Evolutionary conservation across 768 basidiomycete genomes (phyloP).

Genomic region (Suillus decipiens): DNA sequence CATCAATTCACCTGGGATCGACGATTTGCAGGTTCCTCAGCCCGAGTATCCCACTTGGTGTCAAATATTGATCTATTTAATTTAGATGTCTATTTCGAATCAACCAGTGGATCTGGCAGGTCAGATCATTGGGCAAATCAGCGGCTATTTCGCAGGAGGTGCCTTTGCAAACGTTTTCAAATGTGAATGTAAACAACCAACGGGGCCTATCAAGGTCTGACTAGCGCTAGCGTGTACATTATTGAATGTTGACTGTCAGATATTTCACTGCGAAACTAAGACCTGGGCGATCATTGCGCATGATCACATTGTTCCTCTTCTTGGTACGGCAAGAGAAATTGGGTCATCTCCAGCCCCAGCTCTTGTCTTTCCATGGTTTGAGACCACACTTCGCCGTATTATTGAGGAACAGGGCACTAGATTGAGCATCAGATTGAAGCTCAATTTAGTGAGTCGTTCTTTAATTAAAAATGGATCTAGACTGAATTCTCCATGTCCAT

Average conservation of each 20-base stretch:
- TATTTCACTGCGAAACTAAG: slow-evolving; percentile 15
- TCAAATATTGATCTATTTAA: neutral
- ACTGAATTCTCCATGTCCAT: neutral
- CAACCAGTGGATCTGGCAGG: slow-evolving; percentile 5
- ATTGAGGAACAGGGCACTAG: slow-evolving; percentile 8
- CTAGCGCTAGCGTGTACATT: neutral
- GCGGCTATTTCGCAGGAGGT: neutral
- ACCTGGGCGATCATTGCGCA: slow-evolving; percentile 21
- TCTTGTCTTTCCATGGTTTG: slow-evolving; percentile 20
- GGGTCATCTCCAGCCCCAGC: slow-evolving; percentile 13
- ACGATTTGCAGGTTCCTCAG: neutral
- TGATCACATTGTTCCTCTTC: slow-evolving; percentile 21
- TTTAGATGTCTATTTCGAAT: neutral
- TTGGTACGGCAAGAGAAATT: slow-evolving; percentile 17
- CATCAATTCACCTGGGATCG: neutral
- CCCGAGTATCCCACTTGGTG: neutral
- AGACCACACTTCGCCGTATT: slow-evolving; percentile 7
- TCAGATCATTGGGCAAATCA: neutral
- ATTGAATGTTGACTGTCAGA: slow-evolving; percentile 4
- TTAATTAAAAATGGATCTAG: neutral
- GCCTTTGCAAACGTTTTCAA: neutral
- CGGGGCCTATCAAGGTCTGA: neutral
- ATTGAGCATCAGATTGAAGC: slow-evolving; percentile 12
- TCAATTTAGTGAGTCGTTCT: slow-evolving; percentile 18
- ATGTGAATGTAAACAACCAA: neutral